Evolutionary conservation across 1,284 basidiomycete genomes (phyloP), one percentile per base, ranked within the genome.

Genomic region (Vanrija sp.): DNA sequence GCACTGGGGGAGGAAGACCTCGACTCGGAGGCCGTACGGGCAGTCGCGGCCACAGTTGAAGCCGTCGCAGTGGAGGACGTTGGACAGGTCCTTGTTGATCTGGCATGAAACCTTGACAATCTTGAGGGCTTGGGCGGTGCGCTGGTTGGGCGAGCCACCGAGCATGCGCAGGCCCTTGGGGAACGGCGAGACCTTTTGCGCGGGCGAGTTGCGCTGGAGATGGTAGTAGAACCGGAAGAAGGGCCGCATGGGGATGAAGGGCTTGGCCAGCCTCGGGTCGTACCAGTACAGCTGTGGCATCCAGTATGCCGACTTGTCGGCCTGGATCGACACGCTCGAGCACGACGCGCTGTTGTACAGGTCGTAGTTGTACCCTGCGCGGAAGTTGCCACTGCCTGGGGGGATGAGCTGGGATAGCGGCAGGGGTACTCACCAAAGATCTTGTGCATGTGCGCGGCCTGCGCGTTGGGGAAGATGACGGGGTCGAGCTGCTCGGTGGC

Each of bases 1-100:
- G 45, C 69, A 70, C 4, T 56, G 52, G 3, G 69, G 68, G 54
- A 69, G 68, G 37, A 51, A 53, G 16, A 66, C 20, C 37, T 68
- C 63, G 16, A 54, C 60, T 44, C 60, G 62, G 23, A 72, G 49
- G 38, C 66, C 65, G 24, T 61, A 61, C 7, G 65, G 64, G 51
- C 67, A 69, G 41, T 59, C 56, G 7, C 43, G 43, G n/a, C 53
- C 51, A 59, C 68, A 71, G 43, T 67, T 61, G 60, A 54, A 27
- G n/a, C 53, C 55, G 23, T 51, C 48, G 45, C 61, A 47, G 10
- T 55, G 47, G 4, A 31, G 31, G 8, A 14, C 12, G 31, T 31
- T 31, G 31, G 9, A 14, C 31, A 31, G 15, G 31, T 41, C 37
- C 20, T 61, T 55, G 46, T 22, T 31, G 31, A 31, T 2, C 12